Evolutionary conservation across 805 yeast genomes (phyloP), one percentile per base, ranked within the genome.

Genomic region (Saccharomycopsis schoenii): DNA sequence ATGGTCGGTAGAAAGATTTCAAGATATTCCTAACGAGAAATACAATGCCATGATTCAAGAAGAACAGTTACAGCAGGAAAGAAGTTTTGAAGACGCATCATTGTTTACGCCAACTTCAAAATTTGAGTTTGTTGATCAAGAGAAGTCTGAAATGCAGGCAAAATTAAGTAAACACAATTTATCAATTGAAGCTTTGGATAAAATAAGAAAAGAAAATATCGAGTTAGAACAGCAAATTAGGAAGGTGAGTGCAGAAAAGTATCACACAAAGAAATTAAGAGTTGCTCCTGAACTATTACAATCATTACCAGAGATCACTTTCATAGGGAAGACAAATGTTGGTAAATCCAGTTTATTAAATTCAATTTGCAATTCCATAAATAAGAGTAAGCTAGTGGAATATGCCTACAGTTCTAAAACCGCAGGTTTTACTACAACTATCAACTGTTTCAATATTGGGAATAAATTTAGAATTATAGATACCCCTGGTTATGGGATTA

Each of bases 401-500:
- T 79, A 74, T 62, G 93, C 91, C 9, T 79, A 69, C 65, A 80
- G 82, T 0, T 82, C 86, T 0, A 73, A 72, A 61, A 73, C 75
- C 63, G 83, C 85, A 21, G 89, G 88, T 6, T 80, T 74, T 64
- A 82, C 85, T 0, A 76, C 76, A 61, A 75, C 93, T 3, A 73
- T 91, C 68, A 88, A 88, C 68, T 84, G 89, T 65, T 91, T 79
- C 72, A 86, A 83, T 61, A 21, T 62, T 43, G 87, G 87, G 2
- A 80, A 81, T 57, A 74, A 78, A 60, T 74, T 92, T 54, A 75
- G 89, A 63, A 67, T 92, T 2, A 81, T 90, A 1, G 98, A 92
- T 69, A 80, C 90, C 25, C 98, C 98, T 0, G 98, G 98, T 0
- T 92, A 92, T 70, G 98, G 98, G 1, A 78, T 73, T 47, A 82